Conservation (phyloP, 2,329 filamentous ascomycete species). For the Chalaropsis thielavioides region DNA sequence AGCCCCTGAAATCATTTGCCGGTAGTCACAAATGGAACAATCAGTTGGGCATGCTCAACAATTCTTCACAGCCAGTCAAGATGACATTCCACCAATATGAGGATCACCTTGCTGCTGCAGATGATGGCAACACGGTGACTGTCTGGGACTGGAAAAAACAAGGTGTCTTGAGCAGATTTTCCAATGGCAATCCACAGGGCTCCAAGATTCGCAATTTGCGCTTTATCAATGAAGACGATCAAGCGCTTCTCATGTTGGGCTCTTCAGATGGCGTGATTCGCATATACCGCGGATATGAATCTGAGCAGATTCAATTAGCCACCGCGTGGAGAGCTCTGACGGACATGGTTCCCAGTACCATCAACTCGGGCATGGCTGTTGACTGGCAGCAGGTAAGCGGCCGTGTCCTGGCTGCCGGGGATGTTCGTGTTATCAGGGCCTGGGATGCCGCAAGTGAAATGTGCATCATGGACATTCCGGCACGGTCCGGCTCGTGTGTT, state of each 20-base stretch:
- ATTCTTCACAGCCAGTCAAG: constrained; percentile 75
- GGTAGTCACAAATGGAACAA: constrained; percentile 78
- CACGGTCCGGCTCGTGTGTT: constrained; percentile 86
- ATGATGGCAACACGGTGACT: constrained; percentile 78
- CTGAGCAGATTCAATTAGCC: constrained; percentile 64
- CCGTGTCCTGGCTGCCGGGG: constrained; percentile 84
- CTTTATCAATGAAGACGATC: constrained; percentile 97
- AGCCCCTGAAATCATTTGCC: constrained; percentile 81
- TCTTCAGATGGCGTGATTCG: constrained; percentile 91
- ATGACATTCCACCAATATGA: constrained; percentile 98
- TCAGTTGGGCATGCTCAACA: constrained; percentile 70
- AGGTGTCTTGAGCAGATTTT: constrained; percentile 66
- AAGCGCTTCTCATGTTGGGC: constrained; percentile 84
- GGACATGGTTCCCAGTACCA: constrained; percentile 84
- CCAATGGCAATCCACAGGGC: constrained; percentile 81
- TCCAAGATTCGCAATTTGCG: constrained; percentile 89
- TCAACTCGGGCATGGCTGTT: constrained; percentile 90
- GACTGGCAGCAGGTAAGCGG: constrained; percentile 99
- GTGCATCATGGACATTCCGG: constrained; percentile 85
- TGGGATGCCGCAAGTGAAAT: constrained; percentile 94
- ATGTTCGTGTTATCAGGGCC: constrained; percentile 86
- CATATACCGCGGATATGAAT: constrained; percentile 85
- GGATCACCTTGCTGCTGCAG: constrained; percentile 82
- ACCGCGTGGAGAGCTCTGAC: constrained; percentile 84
- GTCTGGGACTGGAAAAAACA: constrained; percentile 89